phyloP scores from a whole-genome alignment of 495 filamentous ascomycete genomes.

The Lentithecium fluviatile region DNA sequence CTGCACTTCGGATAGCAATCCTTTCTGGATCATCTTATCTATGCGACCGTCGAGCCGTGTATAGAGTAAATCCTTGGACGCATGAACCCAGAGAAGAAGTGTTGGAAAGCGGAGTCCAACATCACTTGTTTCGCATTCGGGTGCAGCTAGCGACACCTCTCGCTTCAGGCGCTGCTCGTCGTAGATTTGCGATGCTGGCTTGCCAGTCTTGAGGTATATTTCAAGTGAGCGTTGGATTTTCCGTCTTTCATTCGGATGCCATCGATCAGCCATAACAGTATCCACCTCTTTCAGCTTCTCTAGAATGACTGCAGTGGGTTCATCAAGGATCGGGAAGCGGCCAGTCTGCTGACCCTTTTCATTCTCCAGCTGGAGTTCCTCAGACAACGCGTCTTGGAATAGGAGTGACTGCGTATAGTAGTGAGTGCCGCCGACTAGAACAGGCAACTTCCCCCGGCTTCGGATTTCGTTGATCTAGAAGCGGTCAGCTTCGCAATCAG shows the following conservation, averaged over 20 bases:
- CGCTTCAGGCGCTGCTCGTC: slow-evolving; percentile 59
- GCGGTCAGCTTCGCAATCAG: not conserved
- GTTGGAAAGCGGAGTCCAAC: slow-evolving; percentile 49
- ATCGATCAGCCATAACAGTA: slow-evolving; percentile 81
- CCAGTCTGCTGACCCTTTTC: slow-evolving; percentile 44
- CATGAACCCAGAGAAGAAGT: slow-evolving; percentile 86
- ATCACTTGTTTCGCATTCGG: slow-evolving; percentile 19
- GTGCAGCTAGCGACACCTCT: slow-evolving; percentile 31
- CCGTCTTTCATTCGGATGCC: slow-evolving; percentile 89
- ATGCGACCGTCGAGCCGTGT: slow-evolving; percentile 72
- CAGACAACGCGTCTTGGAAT: slow-evolving; percentile 65
- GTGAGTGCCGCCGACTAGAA: slow-evolving; percentile 90
- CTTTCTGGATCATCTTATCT: slow-evolving; percentile 74
- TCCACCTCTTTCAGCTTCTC: slow-evolving; percentile 74
- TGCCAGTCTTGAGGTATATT: slow-evolving; percentile 79
- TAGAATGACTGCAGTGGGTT: slow-evolving; percentile 66
- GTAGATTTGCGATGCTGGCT: slow-evolving; percentile 83
- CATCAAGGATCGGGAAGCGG: slow-evolving; percentile 75
- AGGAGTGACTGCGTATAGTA: slow-evolving; percentile 90
- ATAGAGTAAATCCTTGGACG: slow-evolving; percentile 63
- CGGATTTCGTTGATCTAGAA: slow-evolving; percentile 70
- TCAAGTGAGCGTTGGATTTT: slow-evolving; percentile 89
- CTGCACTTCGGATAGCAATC: slow-evolving; percentile 68
- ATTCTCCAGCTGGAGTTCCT: slow-evolving; percentile 40
- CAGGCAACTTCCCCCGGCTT: slow-evolving; percentile 72